These are phyloP conservation scores for Coniophora puteana DNA, from an alignment of 1,284 basidiomycete species.

Conservation along the genomic window DNA sequence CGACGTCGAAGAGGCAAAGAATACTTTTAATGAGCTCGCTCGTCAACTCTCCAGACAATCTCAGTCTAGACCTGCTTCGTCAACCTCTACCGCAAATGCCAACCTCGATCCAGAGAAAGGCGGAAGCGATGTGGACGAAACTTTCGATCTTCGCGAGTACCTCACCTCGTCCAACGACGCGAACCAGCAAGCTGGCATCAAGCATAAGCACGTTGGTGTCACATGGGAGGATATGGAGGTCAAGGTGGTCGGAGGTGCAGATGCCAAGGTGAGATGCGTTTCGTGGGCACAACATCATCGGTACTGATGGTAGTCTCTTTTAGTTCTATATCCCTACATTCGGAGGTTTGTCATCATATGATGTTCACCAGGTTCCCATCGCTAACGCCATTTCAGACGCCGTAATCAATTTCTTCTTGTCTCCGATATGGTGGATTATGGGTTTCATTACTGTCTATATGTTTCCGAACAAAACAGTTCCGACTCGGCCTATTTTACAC, in stretches of 20 bases:
- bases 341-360: slow-evolving; percentile 37
- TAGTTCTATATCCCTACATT: slow-evolving; percentile 69
- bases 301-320: slow-evolving; percentile 4
- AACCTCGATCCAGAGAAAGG: slow-evolving; percentile 48
- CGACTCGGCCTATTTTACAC: slow-evolving; percentile 57
- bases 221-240: slow-evolving; percentile 77
- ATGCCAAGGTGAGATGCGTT: slow-evolving; percentile 45
- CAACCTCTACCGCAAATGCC: slow-evolving; percentile 17
- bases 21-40: slow-evolving; percentile 51
- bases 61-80: slow-evolving; percentile 17
- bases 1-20: slow-evolving; percentile 44
- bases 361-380: slow-evolving; percentile 3
- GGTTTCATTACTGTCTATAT: slow-evolving; percentile 43
- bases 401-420: slow-evolving; percentile 51
- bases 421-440: slow-evolving; percentile 51
- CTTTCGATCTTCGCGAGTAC: slow-evolving; percentile 75
- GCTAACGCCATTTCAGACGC: slow-evolving; percentile 43
- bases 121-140: slow-evolving; percentile 19
- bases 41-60: slow-evolving; percentile 29
- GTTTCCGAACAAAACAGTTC: slow-evolving; percentile 53
- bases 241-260: slow-evolving; percentile 59
- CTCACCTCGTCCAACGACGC: slow-evolving; percentile 67
- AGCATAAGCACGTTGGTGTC: slow-evolving; percentile 82
- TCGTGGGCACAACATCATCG: too few relatives aligned
- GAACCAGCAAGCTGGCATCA: slow-evolving; percentile 69